Evolutionary conservation across 192 early-diverging fungal genomes (phyloP).

Genomic region (Mortierella hygrophila): DNA sequence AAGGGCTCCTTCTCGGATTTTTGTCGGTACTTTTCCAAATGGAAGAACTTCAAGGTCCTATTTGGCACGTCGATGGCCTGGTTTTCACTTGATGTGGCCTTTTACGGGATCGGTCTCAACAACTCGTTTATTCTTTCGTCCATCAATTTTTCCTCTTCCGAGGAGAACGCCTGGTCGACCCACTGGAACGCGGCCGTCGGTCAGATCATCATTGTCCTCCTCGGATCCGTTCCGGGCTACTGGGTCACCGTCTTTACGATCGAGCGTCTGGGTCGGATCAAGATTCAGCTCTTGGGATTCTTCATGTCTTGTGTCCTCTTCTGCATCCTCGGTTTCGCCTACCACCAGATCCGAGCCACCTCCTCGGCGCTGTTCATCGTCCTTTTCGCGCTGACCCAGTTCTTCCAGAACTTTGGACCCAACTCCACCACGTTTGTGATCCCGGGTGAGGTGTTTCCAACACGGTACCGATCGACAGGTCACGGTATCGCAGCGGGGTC

Average conservation of each 20-base stretch:
- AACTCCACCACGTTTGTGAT: slow-evolving; percentile 92
- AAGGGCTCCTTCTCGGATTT: slow-evolving; percentile 70
- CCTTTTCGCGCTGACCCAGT: slow-evolving; percentile 73
- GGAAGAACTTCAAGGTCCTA: slow-evolving; percentile 86
- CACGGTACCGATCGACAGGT: slow-evolving; percentile 82
- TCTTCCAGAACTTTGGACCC: slow-evolving; percentile 97
- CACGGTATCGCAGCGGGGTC: slow-evolving; percentile 87
- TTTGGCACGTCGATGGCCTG: slow-evolving; percentile 81
- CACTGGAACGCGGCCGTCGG: slow-evolving; percentile 77
- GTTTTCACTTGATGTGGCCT: slow-evolving; percentile 84
- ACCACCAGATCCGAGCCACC: slow-evolving; percentile 71
- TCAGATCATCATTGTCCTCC: slow-evolving; percentile 89
- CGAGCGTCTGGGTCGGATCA: slow-evolving; percentile 88
- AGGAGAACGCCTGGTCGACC: slow-evolving; percentile 46
- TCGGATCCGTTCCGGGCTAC: slow-evolving; percentile 94
- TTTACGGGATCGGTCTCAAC: slow-evolving; percentile 89
- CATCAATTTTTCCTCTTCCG: slow-evolving; percentile 72
- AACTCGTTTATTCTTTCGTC: slow-evolving; percentile 77
- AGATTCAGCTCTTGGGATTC: slow-evolving; percentile 92
- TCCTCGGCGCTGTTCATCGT: slow-evolving; percentile 72
- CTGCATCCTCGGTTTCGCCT: slow-evolving; percentile 78
- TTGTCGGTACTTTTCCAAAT: slow-evolving; percentile 76
- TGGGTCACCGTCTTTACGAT: slow-evolving; percentile 90
- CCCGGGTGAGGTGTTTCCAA: slow-evolving; percentile 87
- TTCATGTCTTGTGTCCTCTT: slow-evolving; percentile 77